Conservation (phyloP, 2,329 filamentous ascomycete genomes). For the Corynespora cassiicola region DNA sequence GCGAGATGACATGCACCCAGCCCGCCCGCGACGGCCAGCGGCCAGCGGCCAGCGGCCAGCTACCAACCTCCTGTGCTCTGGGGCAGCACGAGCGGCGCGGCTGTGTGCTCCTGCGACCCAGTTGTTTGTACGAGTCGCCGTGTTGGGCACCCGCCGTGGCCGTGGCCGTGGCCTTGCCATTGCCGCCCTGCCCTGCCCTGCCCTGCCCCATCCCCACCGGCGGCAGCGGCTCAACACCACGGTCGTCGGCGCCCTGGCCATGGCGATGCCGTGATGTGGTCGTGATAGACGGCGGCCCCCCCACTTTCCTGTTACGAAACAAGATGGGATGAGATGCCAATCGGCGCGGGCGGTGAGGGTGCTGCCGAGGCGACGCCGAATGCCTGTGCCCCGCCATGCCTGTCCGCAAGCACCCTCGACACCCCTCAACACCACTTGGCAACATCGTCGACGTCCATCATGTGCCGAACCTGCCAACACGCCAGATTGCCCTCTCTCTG, state of each 20-base stretch:
- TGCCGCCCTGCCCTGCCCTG: conserved; percentile 6
- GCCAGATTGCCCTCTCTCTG: neutral
- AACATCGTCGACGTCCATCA: conserved; percentile 11
- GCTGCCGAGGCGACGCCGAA: conserved; percentile 5
- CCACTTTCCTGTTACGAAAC: conserved; percentile 37
- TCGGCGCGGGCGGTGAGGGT: conserved; percentile 24
- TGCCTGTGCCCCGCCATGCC: conserved; percentile 41
- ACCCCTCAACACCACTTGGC: conserved; percentile 14
- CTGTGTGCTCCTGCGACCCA: conserved; percentile 3
- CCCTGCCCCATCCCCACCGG: neutral
- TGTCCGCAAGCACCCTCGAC: too few species aligned
- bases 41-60: too few species aligned
- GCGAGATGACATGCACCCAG: conserved; percentile 23
- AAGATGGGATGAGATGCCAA: conserved; percentile 15
- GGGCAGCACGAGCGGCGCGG: too few species aligned
- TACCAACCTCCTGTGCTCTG: neutral
- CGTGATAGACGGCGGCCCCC: conserved; percentile 13
- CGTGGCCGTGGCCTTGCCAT: conserved; percentile 8
- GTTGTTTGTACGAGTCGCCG: conserved; percentile 7
- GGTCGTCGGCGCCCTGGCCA: too few species aligned
- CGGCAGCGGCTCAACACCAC: neutral
- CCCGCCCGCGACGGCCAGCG: neutral
- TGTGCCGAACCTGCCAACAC: neutral
- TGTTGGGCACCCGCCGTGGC: conserved; percentile 7
- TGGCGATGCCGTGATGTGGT: neutral